Evolutionary conservation across 164 flowering plant species (phyloP).

Genomic region (Kalanchoe fedtschenkoi): DNA sequence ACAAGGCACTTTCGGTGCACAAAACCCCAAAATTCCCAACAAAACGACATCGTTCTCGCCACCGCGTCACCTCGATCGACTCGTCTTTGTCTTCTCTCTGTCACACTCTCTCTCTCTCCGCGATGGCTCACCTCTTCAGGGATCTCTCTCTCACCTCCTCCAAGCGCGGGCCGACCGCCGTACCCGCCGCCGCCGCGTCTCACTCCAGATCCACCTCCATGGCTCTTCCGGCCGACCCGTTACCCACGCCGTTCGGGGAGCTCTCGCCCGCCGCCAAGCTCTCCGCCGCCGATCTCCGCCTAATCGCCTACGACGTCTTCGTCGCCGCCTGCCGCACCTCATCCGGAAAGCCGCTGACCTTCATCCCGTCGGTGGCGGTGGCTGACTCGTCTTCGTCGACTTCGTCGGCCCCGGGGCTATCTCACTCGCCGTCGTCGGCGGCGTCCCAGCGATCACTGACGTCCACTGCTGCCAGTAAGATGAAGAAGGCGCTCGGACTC

Average conservation of each 20-base stretch:
- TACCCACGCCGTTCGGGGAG: constrained; percentile 58
- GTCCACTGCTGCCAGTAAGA: constrained; percentile 57
- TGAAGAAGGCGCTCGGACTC: constrained; percentile 76
- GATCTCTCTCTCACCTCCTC: constrained; percentile 60
- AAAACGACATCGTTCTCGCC: not conserved
- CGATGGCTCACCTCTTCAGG: constrained; percentile 66
- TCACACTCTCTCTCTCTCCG: not conserved
- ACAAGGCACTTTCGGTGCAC: too few species aligned
- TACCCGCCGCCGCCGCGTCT: constrained; percentile 8
- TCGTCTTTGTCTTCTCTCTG: constrained; percentile 5
- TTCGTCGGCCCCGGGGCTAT: not conserved
- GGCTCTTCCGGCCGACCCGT: constrained; percentile 18
- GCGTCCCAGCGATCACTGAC: constrained; percentile 45
- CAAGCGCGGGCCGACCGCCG: constrained; percentile 31
- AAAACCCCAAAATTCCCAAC: not conserved
- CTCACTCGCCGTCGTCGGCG: constrained; percentile 16
- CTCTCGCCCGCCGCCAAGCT: constrained; percentile 28
- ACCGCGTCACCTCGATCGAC: not conserved
- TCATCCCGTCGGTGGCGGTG: constrained; percentile 17
- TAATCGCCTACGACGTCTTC: constrained; percentile 78
- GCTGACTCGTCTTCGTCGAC: constrained; percentile 12
- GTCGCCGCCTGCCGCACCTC: constrained; percentile 67
- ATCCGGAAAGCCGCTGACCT: constrained; percentile 54
- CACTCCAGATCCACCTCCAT: constrained; percentile 11
- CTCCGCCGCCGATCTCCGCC: constrained; percentile 55